phyloP scores from a whole-genome alignment of 2,329 filamentous ascomycete genomes.

The Massarina eburnea region DNA sequence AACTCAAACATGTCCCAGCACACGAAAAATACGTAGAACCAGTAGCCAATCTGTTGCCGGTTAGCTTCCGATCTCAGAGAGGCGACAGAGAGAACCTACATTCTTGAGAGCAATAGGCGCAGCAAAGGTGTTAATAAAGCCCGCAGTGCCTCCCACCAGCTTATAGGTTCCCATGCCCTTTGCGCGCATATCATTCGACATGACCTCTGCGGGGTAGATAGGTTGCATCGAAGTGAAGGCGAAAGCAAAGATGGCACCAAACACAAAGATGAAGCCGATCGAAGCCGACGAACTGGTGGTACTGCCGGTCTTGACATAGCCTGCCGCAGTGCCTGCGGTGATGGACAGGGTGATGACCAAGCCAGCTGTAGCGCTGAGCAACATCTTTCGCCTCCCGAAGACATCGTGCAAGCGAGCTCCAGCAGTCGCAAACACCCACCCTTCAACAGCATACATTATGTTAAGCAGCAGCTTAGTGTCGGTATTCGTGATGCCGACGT shows the following conservation, averaged over 20 bases:
- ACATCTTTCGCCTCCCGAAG: constrained; percentile 30
- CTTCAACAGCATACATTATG: constrained; percentile 38
- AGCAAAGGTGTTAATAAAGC: constrained; percentile 24
- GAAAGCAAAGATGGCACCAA: constrained; percentile 35
- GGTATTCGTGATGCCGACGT: constrained; percentile 36
- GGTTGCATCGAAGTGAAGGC: constrained; percentile 38
- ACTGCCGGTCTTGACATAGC: constrained; percentile 24
- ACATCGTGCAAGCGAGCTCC: constrained; percentile 34
- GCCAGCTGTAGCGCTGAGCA: constrained; percentile 27
- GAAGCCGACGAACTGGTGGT: constrained; percentile 19
- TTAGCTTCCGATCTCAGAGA: constrained; percentile 3
- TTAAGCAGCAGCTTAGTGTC: constrained; percentile 41
- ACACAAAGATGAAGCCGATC: constrained; percentile 37
- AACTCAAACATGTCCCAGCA: constrained; percentile 28
- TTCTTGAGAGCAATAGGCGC: constrained; percentile 51
- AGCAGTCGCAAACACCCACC: constrained; percentile 34
- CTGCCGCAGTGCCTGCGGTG: constrained; percentile 27
- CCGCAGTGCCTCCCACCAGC: constrained; percentile 18
- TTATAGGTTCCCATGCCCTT: constrained; percentile 30
- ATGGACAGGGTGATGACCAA: constrained; percentile 22
- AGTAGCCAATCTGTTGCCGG: constrained; percentile 20
- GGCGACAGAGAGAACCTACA: constrained; percentile 25
- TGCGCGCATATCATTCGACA: constrained; percentile 36
- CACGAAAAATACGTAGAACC: constrained; percentile 29
- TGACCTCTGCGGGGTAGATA: constrained; percentile 36